These are phyloP conservation scores for Cicer pinnatifidum DNA, from an alignment of 306 rosid genomes.

Conservation along the genomic window DNA sequence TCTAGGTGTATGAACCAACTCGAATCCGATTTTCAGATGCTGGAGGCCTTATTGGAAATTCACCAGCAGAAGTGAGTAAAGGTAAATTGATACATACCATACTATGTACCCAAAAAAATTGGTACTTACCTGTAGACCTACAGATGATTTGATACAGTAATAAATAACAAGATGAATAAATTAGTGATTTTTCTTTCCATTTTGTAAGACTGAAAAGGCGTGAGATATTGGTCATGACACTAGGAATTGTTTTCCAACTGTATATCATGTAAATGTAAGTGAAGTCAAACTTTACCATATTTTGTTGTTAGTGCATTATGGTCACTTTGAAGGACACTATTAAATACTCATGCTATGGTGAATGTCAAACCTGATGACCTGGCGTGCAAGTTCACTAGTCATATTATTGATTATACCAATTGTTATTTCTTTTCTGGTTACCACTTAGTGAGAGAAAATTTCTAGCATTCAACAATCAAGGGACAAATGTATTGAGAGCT, in stretches of 20 bases:
- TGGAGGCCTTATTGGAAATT: conserved; percentile 82
- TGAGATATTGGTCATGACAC: conserved; percentile 12
- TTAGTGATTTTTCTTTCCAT: conserved; percentile 20
- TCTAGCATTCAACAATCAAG: conserved; percentile 3
- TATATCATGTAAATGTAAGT: conserved; percentile 27
- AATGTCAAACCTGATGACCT: conserved; percentile 34
- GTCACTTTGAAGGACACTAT: conserved; percentile 3
- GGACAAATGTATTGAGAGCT: background rate
- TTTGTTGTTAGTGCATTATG: conserved; percentile 31
- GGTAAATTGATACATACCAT: conserved; percentile 56
- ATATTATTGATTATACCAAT: conserved; percentile 14
- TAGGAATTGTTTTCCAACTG: conserved; percentile 39
- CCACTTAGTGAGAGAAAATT: conserved; percentile 11
- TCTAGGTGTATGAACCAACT: conserved; percentile 86
- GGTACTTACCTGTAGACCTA: background rate
- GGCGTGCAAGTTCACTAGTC: conserved; percentile 14
- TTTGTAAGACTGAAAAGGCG: conserved; percentile 5
- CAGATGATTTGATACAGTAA: conserved; percentile 13
- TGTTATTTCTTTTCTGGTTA: conserved; percentile 11
- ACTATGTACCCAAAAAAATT: conserved; percentile 3
- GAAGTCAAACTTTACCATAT: conserved; percentile 8
- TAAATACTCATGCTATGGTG: background rate
- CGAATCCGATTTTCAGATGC: conserved; percentile 64
- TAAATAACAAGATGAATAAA: conserved; percentile 24
- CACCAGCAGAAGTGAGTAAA: conserved; percentile 87